Conservation (phyloP, 1,284 basidiomycete genomes). For the Pseudozyma flocculosa region DNA sequence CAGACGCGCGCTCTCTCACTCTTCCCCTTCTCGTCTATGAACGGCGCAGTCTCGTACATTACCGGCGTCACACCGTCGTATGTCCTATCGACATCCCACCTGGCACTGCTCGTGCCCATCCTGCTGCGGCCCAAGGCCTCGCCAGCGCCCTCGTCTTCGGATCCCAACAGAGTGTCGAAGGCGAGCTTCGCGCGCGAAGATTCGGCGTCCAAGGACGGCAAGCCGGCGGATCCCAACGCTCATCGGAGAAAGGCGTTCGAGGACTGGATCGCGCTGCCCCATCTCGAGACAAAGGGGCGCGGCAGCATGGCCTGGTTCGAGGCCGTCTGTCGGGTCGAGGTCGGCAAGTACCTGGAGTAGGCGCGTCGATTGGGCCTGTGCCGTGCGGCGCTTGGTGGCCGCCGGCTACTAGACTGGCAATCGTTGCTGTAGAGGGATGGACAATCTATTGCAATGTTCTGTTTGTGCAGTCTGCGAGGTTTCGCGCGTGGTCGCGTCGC, state of each 20-base stretch:
- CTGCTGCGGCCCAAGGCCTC: slow-evolving; percentile 22
- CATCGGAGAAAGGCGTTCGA: slow-evolving; percentile 20
- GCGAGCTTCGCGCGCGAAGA: slow-evolving; percentile 1
- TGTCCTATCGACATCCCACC: slow-evolving; percentile 25
- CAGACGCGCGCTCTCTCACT: too few species aligned
- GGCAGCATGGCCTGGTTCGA: slow-evolving; percentile 41
- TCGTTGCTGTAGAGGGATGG: too few species aligned
- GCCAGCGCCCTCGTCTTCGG: slow-evolving; percentile 3
- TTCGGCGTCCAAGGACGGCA: slow-evolving; percentile 6
- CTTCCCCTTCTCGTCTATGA: too few species aligned
- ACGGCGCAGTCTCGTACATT: slow-evolving; percentile 17
- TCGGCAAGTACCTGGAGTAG: slow-evolving; percentile 38
- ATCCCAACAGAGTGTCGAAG: not conserved
- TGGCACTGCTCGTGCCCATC: slow-evolving; percentile 17
- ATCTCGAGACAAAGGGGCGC: slow-evolving; percentile 33
- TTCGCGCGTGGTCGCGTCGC: too few species aligned
- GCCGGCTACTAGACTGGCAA: too few species aligned
- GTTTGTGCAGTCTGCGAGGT: not conserved
- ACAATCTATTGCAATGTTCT: slow-evolving; percentile 6
- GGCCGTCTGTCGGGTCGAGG: slow-evolving; percentile 45
- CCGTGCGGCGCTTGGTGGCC: too few species aligned
- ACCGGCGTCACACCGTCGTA: slow-evolving; percentile 21
- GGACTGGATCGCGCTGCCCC: slow-evolving; percentile 35
- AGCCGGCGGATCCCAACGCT: slow-evolving; percentile 7
- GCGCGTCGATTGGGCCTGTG: too few species aligned